Percentiles rank a stretch among this genome's conserved stretches.
These are phyloP conservation scores for Nigrospora sphaerica DNA, from an alignment of 2,329 filamentous ascomycete genomes.

Conservation along the genomic window DNA sequence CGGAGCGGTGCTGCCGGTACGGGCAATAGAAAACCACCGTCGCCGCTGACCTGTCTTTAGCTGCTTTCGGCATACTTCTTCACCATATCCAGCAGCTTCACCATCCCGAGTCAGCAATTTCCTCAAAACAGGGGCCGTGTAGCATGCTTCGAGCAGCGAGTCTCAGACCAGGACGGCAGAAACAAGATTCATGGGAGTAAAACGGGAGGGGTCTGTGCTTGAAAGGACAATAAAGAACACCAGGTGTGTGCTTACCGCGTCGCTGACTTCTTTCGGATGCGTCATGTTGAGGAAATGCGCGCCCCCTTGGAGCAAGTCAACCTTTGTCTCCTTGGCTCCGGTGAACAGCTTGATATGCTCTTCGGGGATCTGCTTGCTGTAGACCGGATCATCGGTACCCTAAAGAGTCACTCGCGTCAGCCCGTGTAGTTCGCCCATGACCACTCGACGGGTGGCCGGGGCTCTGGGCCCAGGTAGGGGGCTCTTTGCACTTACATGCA, in stretches of 20 bases:
- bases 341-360: conserved; percentile 47
- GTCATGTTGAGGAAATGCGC: conserved; percentile 43
- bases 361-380: conserved; percentile 27
- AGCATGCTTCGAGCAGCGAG: no score
- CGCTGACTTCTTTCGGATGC: conserved; percentile 36
- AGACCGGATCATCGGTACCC: conserved; percentile 39
- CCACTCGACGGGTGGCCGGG: not conserved
- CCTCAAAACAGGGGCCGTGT: no score
- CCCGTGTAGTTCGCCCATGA: not conserved
- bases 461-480: not conserved
- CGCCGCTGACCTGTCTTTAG: no score
- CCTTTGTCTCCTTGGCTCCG: conserved; percentile 32
- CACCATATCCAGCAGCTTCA: no score
- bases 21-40: no score
- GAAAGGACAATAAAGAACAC: no score
- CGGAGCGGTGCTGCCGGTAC: no score
- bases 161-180: no score
- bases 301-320: conserved; percentile 35
- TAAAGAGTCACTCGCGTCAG: conserved; percentile 12
- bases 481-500: conserved; percentile 31
- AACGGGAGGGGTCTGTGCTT: no score
- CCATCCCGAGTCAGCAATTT: no score
- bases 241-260: conserved; percentile 22
- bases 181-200: no score
- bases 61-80: no score